Percentiles rank a stretch among this genome's conserved stretches.
Evolutionary conservation across 805 yeast species (phyloP).

Genomic region (Pichia insulana): DNA sequence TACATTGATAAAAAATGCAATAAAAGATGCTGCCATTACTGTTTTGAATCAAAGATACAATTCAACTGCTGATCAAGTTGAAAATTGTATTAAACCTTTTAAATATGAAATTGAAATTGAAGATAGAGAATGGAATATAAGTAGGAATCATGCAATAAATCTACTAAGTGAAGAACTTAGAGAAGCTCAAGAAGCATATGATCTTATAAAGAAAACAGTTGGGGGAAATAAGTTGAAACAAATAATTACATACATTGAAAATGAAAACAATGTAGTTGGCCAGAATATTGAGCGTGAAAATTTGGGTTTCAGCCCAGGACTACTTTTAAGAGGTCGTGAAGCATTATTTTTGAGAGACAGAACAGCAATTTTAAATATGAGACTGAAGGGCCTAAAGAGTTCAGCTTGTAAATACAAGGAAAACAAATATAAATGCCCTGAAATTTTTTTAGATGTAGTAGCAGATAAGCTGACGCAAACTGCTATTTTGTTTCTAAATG

Average conservation of each 20-base stretch:
- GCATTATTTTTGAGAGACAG: slow-evolving; percentile 77
- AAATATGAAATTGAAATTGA: slow-evolving; percentile 96
- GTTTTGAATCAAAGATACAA: slow-evolving; percentile 73
- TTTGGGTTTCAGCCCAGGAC: slow-evolving; percentile 71
- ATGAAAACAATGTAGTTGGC: slow-evolving; percentile 30
- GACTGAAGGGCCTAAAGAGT: slow-evolving; percentile 68
- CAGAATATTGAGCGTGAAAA: slow-evolving; percentile 53
- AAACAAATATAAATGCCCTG: slow-evolving; percentile 89
- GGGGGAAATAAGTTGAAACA: slow-evolving; percentile 82
- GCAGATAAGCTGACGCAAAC: slow-evolving; percentile 88
- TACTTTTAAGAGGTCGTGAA: slow-evolving; percentile 72
- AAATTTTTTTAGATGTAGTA: slow-evolving; percentile 84
- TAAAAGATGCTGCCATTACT: slow-evolving; percentile 73
- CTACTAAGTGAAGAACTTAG: slow-evolving; percentile 75
- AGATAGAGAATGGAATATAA: slow-evolving; percentile 83
- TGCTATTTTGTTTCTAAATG: slow-evolving; percentile 85
- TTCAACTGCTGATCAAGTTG: slow-evolving; percentile 97
- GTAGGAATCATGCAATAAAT: slow-evolving; percentile 68
- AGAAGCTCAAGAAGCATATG: slow-evolving; percentile 65
- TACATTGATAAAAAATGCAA: slow-evolving; percentile 75
- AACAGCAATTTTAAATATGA: slow-evolving; percentile 55
- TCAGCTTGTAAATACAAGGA: slow-evolving; percentile 69
- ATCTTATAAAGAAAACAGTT: slow-evolving; percentile 51
- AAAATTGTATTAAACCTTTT: slow-evolving; percentile 95
- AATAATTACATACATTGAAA: slow-evolving; percentile 65